phyloP scores from a whole-genome alignment of 202 grass and related monocot species.

The Schoenoplectus triqueter region DNA sequence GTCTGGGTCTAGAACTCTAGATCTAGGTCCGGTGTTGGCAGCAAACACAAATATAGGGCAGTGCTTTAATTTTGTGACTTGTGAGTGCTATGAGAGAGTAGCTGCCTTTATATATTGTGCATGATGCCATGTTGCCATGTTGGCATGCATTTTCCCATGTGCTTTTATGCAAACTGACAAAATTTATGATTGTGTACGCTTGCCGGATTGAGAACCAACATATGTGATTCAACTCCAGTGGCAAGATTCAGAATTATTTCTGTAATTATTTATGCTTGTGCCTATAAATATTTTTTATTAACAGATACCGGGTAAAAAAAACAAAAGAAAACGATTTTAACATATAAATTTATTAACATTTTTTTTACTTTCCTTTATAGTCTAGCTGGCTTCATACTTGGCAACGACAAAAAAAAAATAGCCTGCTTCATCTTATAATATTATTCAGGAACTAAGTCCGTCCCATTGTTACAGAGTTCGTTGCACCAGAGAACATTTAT shows the following conservation, averaged over 20 bases:
- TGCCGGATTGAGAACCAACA: background rate
- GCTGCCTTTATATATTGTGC: slow-evolving; percentile 10
- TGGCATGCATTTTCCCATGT: slow-evolving; percentile 18
- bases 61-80: slow-evolving; percentile 1
- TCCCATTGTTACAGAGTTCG: no score
- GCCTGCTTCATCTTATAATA: no score
- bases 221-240: background rate
- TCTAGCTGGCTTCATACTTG: no score
- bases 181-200: background rate
- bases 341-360: no score
- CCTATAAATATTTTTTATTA: no score
- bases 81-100: slow-evolving; percentile 5
- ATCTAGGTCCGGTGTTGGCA: background rate
- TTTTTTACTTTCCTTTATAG: no score
- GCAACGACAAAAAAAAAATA: no score
- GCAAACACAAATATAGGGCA: background rate
- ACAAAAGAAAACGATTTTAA: no score
- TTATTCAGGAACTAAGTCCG: no score
- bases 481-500: no score
- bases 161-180: slow-evolving; percentile 22
- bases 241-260: background rate
- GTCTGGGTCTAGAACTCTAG: background rate
- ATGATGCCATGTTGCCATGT: background rate
- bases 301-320: no score
- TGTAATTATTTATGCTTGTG: no score